Percentiles rank a stretch among this genome's conserved stretches.
phyloP scores from a whole-genome alignment of 2,329 filamentous ascomycete species.

The Ceratocystis papillata region DNA sequence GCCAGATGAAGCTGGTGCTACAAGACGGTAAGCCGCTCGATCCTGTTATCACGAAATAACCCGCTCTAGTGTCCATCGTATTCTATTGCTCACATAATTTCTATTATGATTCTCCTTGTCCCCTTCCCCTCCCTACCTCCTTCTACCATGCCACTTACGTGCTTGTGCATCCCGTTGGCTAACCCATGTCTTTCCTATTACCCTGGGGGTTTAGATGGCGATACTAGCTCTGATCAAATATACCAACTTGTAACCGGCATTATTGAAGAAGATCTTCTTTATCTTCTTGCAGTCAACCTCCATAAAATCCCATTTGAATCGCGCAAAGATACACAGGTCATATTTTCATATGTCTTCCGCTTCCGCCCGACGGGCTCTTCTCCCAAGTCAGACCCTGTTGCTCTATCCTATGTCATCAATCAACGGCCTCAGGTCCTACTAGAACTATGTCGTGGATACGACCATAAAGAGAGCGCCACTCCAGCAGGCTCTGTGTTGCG shows the following conservation, averaged over 20 bases:
- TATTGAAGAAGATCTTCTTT: slow-evolving; percentile 81
- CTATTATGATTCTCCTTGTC: not conserved
- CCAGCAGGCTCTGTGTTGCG: slow-evolving; percentile 81
- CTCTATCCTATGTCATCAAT: slow-evolving; percentile 79
- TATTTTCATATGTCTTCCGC: slow-evolving; percentile 89
- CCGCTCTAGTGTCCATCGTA: not conserved
- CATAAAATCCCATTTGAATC: slow-evolving; percentile 87
- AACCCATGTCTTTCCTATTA: slow-evolving; percentile 20
- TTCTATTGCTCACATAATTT: not conserved
- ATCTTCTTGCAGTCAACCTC: slow-evolving; percentile 70
- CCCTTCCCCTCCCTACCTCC: not conserved
- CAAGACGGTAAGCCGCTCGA: slow-evolving; percentile 62
- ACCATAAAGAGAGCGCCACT: slow-evolving; percentile 81
- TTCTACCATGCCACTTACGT: not conserved
- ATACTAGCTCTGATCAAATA: slow-evolving; percentile 77
- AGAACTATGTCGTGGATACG: slow-evolving; percentile 79
- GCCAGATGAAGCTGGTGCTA: slow-evolving; percentile 83
- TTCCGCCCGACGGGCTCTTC: slow-evolving; percentile 64
- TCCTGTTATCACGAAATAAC: not conserved
- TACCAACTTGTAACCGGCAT: slow-evolving; percentile 74
- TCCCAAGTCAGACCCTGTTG: slow-evolving; percentile 63
- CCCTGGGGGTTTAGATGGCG: slow-evolving; percentile 51
- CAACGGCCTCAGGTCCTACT: slow-evolving; percentile 78
- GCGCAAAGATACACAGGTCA: slow-evolving; percentile 87
- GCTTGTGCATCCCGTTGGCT: not conserved